phyloP scores from a whole-genome alignment of 1,284 basidiomycete species.

The Ceraceosorus bombacis region DNA sequence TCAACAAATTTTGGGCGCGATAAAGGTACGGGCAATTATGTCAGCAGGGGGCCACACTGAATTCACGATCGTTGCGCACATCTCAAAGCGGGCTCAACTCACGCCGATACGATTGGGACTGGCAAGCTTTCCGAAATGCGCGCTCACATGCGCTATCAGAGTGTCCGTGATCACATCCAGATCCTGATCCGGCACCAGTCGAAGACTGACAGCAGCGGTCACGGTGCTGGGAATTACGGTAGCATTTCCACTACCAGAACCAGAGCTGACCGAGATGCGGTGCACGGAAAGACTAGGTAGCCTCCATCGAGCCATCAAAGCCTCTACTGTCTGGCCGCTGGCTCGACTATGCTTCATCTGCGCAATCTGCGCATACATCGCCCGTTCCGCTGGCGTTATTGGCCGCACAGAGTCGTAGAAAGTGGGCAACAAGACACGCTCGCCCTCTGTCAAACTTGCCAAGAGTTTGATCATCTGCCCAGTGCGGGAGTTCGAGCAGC shows the following conservation, averaged over 20 bases:
- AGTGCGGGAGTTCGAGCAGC: too few species aligned
- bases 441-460: constrained; percentile 57
- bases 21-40: too few species aligned
- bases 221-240: constrained; percentile 39
- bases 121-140: too few species aligned
- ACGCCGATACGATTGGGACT: too few species aligned
- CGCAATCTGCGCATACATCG: constrained; percentile 45
- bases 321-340: constrained; percentile 15
- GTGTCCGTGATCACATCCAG: constrained; percentile 62
- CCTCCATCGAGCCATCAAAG: constrained; percentile 39
- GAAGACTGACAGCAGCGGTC: constrained; percentile 52
- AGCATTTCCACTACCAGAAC: constrained; percentile 26
- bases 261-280: constrained; percentile 21
- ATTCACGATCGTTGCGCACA: constrained; percentile 58
- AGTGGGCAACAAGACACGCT: constrained; percentile 62
- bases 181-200: constrained; percentile 88
- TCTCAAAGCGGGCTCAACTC: constrained; percentile 54
- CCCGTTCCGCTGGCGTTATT: constrained; percentile 28
- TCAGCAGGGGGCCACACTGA: too few species aligned
- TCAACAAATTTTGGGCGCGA: constrained; percentile 3
- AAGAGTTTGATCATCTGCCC: constrained; percentile 66
- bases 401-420: constrained; percentile 62
- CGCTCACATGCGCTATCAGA: constrained; percentile 51
- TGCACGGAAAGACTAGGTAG: constrained; percentile 38
- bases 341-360: constrained; percentile 10